Conservation (phyloP, 2,329 filamentous ascomycete genomes). For the Xylaria sp. region DNA sequence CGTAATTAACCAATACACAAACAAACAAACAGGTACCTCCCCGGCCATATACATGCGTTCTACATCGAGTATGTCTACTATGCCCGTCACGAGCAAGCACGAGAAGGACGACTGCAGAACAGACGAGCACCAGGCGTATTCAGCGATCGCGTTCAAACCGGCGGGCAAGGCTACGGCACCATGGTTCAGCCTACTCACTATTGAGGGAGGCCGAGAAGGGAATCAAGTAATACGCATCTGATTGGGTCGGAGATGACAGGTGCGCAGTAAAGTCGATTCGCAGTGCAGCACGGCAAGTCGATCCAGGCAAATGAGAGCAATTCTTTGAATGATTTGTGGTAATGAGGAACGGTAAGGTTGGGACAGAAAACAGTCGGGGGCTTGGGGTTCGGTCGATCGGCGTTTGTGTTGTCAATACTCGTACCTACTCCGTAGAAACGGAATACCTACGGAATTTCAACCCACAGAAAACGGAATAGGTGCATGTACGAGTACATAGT, state of each 20-base stretch:
- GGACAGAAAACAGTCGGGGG: too few relatives aligned
- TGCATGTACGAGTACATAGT: too few relatives aligned
- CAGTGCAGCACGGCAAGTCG: neutral
- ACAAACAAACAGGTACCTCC: conserved; percentile 53
- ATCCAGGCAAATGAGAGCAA: too few relatives aligned
- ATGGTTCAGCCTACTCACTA: conserved; percentile 35
- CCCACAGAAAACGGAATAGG: too few relatives aligned
- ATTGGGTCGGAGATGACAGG: neutral
- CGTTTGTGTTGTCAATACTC: too few relatives aligned
- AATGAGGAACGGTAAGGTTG: too few relatives aligned
- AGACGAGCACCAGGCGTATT: conserved; percentile 62
- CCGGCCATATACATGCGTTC: conserved; percentile 75
- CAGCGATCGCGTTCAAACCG: conserved; percentile 65
- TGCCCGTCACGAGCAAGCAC: conserved; percentile 60
- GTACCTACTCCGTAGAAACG: too few relatives aligned
- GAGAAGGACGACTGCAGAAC: conserved; percentile 50
- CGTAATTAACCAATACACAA: too few relatives aligned
- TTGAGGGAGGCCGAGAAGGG: conserved; percentile 3
- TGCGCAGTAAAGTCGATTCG: neutral
- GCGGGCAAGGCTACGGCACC: conserved; percentile 60
- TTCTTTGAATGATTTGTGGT: too few relatives aligned
- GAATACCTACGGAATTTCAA: too few relatives aligned
- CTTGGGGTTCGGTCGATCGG: too few relatives aligned
- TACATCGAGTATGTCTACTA: conserved; percentile 82
- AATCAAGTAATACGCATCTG: neutral